Evolutionary conservation across 129 eudicot species (phyloP).

Genomic region (Chrysanthemum lavandulifolium): DNA sequence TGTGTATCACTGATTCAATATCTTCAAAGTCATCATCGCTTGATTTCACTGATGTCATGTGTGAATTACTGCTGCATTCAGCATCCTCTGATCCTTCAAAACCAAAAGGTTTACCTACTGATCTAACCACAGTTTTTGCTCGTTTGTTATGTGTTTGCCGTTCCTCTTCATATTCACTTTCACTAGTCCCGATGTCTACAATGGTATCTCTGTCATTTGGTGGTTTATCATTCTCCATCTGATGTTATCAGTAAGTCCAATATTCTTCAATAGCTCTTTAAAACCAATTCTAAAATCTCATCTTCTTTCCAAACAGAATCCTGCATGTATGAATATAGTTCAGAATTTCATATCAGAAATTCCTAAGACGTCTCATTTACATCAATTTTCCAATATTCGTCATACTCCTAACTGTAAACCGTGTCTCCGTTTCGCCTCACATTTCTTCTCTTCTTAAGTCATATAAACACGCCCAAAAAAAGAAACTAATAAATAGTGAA

Average conservation of each 20-base stretch:
- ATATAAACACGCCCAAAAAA: conserved; percentile 18
- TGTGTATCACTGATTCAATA: conserved; percentile 37
- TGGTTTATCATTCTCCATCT: conserved; percentile 43
- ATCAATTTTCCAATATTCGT: neutral
- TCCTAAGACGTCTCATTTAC: neutral
- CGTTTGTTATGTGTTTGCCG: conserved; percentile 28
- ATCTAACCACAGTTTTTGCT: conserved; percentile 41
- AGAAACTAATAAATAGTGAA: neutral
- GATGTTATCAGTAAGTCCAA: conserved; percentile 22
- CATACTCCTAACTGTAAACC: neutral
- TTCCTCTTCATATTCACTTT: conserved; percentile 37
- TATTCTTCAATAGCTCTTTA: conserved; percentile 9
- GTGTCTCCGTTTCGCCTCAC: conserved; percentile 3
- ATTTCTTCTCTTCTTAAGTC: neutral
- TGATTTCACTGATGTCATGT: conserved; percentile 29
- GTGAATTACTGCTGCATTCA: conserved; percentile 31
- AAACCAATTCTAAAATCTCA: conserved; percentile 14
- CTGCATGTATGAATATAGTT: conserved; percentile 23
- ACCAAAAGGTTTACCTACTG: conserved; percentile 34
- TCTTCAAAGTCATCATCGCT: conserved; percentile 29
- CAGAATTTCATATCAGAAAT: conserved; percentile 16
- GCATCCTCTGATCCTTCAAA: conserved; percentile 40
- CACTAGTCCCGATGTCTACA: conserved; percentile 55
- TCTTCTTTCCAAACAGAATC: conserved; percentile 12
- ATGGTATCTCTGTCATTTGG: conserved; percentile 35